Conservation (phyloP, 371 early-diverging fungal species). For the Haplosporangium sp. region DNA sequence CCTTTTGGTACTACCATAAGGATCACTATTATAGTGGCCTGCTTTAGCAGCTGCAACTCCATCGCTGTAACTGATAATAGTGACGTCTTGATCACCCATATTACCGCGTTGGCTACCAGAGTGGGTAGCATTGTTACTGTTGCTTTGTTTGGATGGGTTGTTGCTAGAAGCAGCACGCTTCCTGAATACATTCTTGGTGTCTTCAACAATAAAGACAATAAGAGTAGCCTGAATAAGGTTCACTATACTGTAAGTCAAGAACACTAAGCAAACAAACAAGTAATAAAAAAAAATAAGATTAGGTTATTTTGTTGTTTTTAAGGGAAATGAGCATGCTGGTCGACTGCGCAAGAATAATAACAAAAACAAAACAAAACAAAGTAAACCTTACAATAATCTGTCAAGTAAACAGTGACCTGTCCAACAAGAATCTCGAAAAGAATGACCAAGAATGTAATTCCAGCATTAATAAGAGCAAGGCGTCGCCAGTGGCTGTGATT, state of each 20-base stretch:
- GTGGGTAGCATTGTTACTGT: conserved; percentile 12
- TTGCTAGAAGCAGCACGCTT: conserved; percentile 35
- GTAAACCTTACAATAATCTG: conserved; percentile 36
- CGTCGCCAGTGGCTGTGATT: conserved; percentile 50
- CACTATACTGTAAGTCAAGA: conserved; percentile 50
- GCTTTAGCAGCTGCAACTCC: conserved; percentile 21
- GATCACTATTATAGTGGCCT: conserved; percentile 2
- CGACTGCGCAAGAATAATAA: not conserved
- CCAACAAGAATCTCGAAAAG: conserved; percentile 52
- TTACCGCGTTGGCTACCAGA: conserved; percentile 4
- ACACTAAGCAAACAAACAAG: conserved; percentile 7
- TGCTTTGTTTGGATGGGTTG: conserved; percentile 25
- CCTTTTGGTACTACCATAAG: not conserved
- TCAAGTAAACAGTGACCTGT: conserved; percentile 44
- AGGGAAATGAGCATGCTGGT: not conserved
- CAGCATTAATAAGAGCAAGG: conserved; percentile 48
- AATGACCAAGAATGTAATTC: conserved; percentile 52
- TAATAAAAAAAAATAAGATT: not conserved
- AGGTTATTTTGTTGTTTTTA: not conserved
- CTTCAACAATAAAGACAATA: conserved; percentile 51
- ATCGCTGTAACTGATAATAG: conserved; percentile 33
- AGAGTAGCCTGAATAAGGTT: conserved; percentile 46
- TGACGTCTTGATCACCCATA: not conserved
- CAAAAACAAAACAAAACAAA: not conserved
- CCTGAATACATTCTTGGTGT: conserved; percentile 43